Percentiles rank a stretch among this genome's conserved stretches.
Conservation (phyloP, 2,329 filamentous ascomycete species). For the Pseudogymnoascus pannorum region DNA sequence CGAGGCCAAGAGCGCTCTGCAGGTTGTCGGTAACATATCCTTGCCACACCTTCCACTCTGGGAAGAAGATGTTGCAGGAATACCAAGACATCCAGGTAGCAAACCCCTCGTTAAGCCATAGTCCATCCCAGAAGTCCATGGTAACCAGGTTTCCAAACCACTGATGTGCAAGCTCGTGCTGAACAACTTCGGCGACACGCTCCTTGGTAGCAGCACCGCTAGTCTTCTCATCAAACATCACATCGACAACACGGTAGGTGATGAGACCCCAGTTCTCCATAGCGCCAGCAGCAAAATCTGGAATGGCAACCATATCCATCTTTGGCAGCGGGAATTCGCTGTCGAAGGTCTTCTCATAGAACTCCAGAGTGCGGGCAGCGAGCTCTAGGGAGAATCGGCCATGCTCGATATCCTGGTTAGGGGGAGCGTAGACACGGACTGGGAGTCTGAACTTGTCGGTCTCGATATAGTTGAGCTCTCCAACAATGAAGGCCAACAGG, state of each 20-base stretch:
- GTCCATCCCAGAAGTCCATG: conserved; percentile 97
- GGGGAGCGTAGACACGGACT: conserved; percentile 87
- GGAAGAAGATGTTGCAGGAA: conserved; percentile 89
- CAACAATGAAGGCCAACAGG: conserved; percentile 86
- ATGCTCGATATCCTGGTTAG: conserved; percentile 82
- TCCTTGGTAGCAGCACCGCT: conserved; percentile 86
- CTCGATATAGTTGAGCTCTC: conserved; percentile 90
- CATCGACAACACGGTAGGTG: conserved; percentile 86
- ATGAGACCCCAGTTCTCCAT: conserved; percentile 99
- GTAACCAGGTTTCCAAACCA: conserved; percentile 98
- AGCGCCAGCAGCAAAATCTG: conserved; percentile 88
- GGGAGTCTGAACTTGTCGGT: conserved; percentile 86
- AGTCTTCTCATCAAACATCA: conserved; percentile 85
- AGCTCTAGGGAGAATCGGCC: conserved; percentile 86
- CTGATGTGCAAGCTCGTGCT: conserved; percentile 94
- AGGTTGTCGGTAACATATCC: conserved; percentile 89
- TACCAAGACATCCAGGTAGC: conserved; percentile 93
- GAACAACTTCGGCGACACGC: conserved; percentile 88
- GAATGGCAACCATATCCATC: conserved; percentile 95
- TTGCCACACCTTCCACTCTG: conserved; percentile 98
- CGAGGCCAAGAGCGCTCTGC: conserved; percentile 77
- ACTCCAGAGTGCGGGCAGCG: conserved; percentile 80
- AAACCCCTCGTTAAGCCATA: conserved; percentile 94
- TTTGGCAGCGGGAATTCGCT: conserved; percentile 82
- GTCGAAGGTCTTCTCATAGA: conserved; percentile 93